Evolutionary conservation across 441 rosid species (phyloP), one percentile per base, ranked within the genome.

Genomic region (Codiaeum variegatum): DNA sequence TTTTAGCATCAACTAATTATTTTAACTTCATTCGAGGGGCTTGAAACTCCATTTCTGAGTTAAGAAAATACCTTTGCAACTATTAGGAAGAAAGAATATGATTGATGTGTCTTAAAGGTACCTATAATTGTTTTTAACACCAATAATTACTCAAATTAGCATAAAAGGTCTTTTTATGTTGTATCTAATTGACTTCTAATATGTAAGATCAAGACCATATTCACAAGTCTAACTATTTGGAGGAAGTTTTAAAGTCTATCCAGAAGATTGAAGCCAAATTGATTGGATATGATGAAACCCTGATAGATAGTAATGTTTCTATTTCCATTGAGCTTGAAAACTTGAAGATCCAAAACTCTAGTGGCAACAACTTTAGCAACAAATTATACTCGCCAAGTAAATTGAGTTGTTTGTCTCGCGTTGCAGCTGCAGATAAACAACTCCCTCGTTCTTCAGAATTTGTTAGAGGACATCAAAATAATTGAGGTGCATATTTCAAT

Each of bases 211-310:
- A 38, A 77, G 96, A 90, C 72, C 83, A 76, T 78, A 70, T 76
- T 24, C 83, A 74, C 18, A 83, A 82, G 81, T 70, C 85, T 55
- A 86, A 82, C 77, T 76, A 88, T 49, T 78, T 95, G 79, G 88
- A 89, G 81, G 82, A 84, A 77, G 74, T 89, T 83, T 73, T 93
- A 79, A 86, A 82, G 86, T 75, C 82, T 61, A 82, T 75, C 77
- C 1, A 52, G 76, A 85, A 83, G 81, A 73, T 52, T 77, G 92
- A 90, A 75, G 87, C 98, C 70, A 84, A 76, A 83, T 82, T 95
- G 84, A 86, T 95, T 75, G 99, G 99, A 75, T 95, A 78, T 63
- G 83, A 90, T 81, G 99, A 95, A 86, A 85, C 75, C 28, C 92
- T 93, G 3, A 56, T 84, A 69, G 82, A 89, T 71, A 82, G 90